phyloP scores from a whole-genome alignment of 2,329 filamentous ascomycete species.

The Penicillium sp. region DNA sequence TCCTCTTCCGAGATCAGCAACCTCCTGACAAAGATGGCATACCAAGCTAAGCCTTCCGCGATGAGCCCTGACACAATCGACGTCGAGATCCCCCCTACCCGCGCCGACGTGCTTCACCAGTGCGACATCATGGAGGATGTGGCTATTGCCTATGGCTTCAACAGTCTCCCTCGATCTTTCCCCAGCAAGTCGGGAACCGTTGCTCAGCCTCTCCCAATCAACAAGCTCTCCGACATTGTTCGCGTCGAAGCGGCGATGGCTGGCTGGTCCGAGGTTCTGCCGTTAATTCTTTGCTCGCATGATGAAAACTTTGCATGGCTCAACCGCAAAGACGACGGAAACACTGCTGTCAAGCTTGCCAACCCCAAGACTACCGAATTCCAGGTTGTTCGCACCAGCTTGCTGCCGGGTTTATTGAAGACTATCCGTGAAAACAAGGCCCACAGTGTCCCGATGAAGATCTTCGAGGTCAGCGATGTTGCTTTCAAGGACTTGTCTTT shows the following conservation, averaged over 20 bases:
- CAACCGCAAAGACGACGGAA: slow-evolving; percentile 81
- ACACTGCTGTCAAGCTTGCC: slow-evolving; percentile 73
- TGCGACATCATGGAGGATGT: slow-evolving; percentile 99
- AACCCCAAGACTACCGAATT: slow-evolving; percentile 94
- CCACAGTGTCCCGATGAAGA: slow-evolving; percentile 80
- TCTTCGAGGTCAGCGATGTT: slow-evolving; percentile 87
- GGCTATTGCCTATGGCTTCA: slow-evolving; percentile 95
- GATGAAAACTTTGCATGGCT: slow-evolving; percentile 98
- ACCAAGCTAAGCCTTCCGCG: slow-evolving; percentile 68
- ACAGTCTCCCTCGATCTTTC: slow-evolving; percentile 81
- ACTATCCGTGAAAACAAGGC: slow-evolving; percentile 90
- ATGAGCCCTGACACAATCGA: slow-evolving; percentile 66
- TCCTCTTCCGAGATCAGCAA: slow-evolving; percentile 69
- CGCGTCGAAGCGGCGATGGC: slow-evolving; percentile 85
- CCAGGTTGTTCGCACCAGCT: slow-evolving; percentile 81
- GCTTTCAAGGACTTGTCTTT: slow-evolving; percentile 77
- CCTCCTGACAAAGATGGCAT: slow-evolving; percentile 83
- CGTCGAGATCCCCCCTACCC: slow-evolving; percentile 77
- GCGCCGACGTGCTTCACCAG: slow-evolving; percentile 91
- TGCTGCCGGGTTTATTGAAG: slow-evolving; percentile 84
- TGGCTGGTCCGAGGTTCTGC: slow-evolving; percentile 94
- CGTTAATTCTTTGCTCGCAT: slow-evolving; percentile 91
- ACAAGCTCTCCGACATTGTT: slow-evolving; percentile 91
- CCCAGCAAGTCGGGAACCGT: slow-evolving; percentile 81
- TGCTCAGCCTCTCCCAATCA: slow-evolving; percentile 79